These are phyloP conservation scores for Begonia fuchsioides DNA, from an alignment of 306 rosid species.

Conservation along the genomic window DNA sequence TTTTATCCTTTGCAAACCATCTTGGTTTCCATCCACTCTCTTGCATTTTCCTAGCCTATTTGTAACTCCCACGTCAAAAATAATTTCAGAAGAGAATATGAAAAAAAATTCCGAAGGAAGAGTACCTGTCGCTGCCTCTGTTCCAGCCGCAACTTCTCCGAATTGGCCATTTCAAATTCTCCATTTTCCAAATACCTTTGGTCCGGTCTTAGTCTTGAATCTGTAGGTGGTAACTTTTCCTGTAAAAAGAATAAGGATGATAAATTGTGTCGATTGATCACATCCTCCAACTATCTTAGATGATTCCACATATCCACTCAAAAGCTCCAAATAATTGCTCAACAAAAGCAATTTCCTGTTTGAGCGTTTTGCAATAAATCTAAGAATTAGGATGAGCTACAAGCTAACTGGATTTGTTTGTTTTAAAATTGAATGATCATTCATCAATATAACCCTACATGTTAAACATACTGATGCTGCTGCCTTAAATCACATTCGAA, in stretches of 20 bases:
- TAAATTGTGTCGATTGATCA: not conserved
- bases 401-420: too few species aligned
- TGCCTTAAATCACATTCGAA: too few species aligned
- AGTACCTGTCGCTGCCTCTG: constrained; percentile 95
- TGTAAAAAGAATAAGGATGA: constrained; percentile 11
- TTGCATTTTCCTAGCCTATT: constrained; percentile 95
- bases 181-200: constrained; percentile 95
- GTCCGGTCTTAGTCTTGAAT: constrained; percentile 97
- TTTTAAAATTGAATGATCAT: too few species aligned
- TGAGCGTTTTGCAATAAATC: too few species aligned
- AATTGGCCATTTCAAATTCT: constrained; percentile 94
- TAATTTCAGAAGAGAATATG: not conserved
- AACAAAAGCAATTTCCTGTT: too few species aligned
- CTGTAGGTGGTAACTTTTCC: constrained; percentile 98
- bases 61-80: constrained; percentile 9
- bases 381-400: too few species aligned
- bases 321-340: too few species aligned
- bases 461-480: too few species aligned
- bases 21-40: constrained; percentile 94
- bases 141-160: constrained; percentile 83
- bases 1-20: constrained; percentile 78
- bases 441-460: too few species aligned
- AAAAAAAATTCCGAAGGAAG: not conserved
- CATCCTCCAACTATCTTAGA: too few species aligned
- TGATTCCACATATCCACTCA: too few species aligned